A percentile compares a stretch with the other conserved stretches of the same genome.
phyloP scores from a whole-genome alignment of 2,329 filamentous ascomycete genomes.

The Bipolaris gigantea region DNA sequence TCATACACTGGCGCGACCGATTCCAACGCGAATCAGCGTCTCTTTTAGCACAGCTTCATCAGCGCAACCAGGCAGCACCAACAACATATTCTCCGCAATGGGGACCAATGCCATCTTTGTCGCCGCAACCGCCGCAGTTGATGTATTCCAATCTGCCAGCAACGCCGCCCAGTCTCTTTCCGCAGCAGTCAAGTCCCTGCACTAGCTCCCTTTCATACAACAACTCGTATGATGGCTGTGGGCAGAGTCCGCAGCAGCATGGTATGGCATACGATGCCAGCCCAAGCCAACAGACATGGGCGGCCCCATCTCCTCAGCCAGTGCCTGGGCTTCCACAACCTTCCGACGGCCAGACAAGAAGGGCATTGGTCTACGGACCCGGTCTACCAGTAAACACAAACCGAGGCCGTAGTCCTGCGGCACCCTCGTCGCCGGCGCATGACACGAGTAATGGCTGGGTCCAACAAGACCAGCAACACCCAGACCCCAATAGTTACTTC shows the following conservation, averaged over 20 bases:
- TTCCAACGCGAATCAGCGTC: slow-evolving; percentile 51
- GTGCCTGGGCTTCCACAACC: slow-evolving; percentile 39
- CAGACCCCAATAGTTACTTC: slow-evolving; percentile 7
- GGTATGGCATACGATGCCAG: slow-evolving; percentile 18
- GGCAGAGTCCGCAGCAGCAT: slow-evolving; percentile 20
- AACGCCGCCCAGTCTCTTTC: slow-evolving; percentile 35
- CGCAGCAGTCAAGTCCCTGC: slow-evolving; percentile 33
- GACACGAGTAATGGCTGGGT: neutral
- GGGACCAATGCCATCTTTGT: slow-evolving; percentile 29
- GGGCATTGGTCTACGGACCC: slow-evolving; percentile 36
- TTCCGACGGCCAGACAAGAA: slow-evolving; percentile 34
- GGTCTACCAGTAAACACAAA: slow-evolving; percentile 19
- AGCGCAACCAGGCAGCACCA: slow-evolving; percentile 30
- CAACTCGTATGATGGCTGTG: slow-evolving; percentile 24
- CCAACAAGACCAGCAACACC: neutral
- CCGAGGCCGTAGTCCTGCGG: slow-evolving; percentile 14
- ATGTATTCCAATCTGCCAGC: slow-evolving; percentile 33
- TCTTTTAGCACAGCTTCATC: slow-evolving; percentile 48
- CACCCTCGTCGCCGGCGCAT: slow-evolving; percentile 6
- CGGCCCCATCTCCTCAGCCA: slow-evolving; percentile 33
- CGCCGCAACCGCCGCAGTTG: slow-evolving; percentile 28
- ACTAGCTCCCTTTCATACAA: slow-evolving; percentile 34
- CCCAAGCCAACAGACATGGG: slow-evolving; percentile 22
- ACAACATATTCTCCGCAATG: slow-evolving; percentile 31
- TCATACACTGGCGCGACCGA: slow-evolving; percentile 54